phyloP scores from a whole-genome alignment of 768 basidiomycete species.

The Rhodosporidiobolus odoratus region DNA sequence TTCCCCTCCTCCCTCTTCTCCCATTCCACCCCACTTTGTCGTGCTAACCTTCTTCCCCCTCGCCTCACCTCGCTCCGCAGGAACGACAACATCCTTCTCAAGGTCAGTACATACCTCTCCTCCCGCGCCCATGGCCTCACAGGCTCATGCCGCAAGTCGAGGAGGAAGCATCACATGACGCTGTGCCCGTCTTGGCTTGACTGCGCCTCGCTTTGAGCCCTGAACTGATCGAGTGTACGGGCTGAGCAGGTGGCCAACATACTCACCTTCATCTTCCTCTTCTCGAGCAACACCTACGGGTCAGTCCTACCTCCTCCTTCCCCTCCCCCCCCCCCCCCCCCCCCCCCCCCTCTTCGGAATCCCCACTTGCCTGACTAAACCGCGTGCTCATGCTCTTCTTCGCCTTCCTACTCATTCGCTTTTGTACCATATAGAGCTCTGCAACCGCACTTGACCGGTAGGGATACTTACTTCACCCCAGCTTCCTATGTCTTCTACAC shows the following conservation, averaged over 20 bases:
- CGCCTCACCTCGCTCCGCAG: not conserved
- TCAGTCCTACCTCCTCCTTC: not conserved
- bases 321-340: not conserved
- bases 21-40: not conserved
- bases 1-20: too few relatives aligned
- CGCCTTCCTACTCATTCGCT: not conserved
- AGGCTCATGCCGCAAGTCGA: not conserved
- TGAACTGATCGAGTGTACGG: too few relatives aligned
- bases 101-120: not conserved
- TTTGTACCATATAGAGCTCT: not conserved
- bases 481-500: constrained; percentile 87
- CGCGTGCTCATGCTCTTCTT: too few relatives aligned
- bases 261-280: constrained; percentile 20
- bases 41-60: not conserved
- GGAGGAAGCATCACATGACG: not conserved
- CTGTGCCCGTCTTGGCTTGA: not conserved
- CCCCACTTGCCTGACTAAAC: too few relatives aligned
- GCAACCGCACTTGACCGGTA: constrained; percentile 55
- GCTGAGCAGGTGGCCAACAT: constrained; percentile 27
- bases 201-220: not conserved
- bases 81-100: constrained; percentile 37
- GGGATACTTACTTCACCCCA: constrained; percentile 91
- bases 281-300: constrained; percentile 26
- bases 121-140: not conserved
- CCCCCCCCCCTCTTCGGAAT: not conserved